These are phyloP conservation scores for Thelephora aurantiotincta DNA, from an alignment of 768 basidiomycete species.

Conservation along the genomic window DNA sequence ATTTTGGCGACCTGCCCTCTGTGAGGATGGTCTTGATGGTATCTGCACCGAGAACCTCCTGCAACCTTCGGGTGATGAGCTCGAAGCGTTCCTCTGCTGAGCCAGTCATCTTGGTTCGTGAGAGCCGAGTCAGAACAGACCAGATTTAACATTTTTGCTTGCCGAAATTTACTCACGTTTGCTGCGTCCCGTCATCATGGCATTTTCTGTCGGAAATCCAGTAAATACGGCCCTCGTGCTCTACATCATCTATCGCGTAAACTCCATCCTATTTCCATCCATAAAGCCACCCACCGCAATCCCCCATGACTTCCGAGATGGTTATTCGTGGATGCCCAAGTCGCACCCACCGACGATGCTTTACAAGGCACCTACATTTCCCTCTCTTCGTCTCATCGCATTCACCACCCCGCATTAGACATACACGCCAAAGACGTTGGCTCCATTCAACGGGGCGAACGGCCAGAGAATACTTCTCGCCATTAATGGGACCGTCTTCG, in stretches of 20 bases:
- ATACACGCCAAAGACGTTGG: conserved; percentile 68
- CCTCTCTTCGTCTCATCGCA: not conserved
- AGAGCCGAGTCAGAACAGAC: not conserved
- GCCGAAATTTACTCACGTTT: too few species aligned
- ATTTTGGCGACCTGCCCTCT: conserved; percentile 64
- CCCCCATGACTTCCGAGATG: conserved; percentile 61
- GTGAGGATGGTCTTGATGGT: conserved; percentile 65
- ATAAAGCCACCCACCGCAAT: conserved; percentile 30
- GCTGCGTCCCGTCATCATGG: conserved; percentile 10
- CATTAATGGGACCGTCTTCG: conserved; percentile 82
- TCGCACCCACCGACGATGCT: conserved; percentile 65
- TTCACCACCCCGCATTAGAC: conserved; percentile 17
- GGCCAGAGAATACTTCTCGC: conserved; percentile 70
- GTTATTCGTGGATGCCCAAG: conserved; percentile 90
- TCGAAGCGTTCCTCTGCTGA: conserved; percentile 43
- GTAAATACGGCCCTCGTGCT: conserved; percentile 66
- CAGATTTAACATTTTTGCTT: not conserved
- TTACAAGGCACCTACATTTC: conserved; percentile 22
- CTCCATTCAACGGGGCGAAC: conserved; percentile 48
- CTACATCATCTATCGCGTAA: conserved; percentile 67
- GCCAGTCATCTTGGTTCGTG: conserved; percentile 16
- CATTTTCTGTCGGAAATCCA: conserved; percentile 47
- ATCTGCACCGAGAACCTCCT: conserved; percentile 83
- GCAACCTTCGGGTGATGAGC: conserved; percentile 72
- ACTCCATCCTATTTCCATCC: conserved; percentile 63